Evolutionary conservation across 2,329 filamentous ascomycete genomes (phyloP), one percentile per base, ranked within the genome.

Genomic region (Claviceps capensis): DNA sequence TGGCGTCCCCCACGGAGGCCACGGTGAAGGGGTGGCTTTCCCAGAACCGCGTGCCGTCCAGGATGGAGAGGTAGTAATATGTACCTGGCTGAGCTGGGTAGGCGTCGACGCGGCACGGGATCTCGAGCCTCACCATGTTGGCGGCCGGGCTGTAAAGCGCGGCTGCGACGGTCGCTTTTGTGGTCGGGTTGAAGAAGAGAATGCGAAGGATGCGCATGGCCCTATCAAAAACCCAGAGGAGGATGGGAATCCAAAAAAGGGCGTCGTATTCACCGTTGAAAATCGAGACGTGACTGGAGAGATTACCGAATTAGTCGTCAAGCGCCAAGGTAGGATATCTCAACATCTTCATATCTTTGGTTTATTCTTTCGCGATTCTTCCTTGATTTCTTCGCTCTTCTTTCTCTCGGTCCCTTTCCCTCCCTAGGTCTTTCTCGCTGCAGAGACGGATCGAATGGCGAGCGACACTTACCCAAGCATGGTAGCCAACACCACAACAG

Each of bases 11-110:
- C 1, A 65, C 56, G 8, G 61, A 62, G 1, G 70, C 70, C 11
- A 75, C 67, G 0, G 73, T 75, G 49, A 76, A 76, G 0, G 74
- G 74, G 45, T 76, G 74, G 53, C 70, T 74, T 53, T 76, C 72
- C 74, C 73, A 76, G 49, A 67, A 67, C 1, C 63, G 59, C 13
- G 61, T 52, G 22, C 65, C 65, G 47, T 69, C 63, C 4, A 75
- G 64, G 6, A 72, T 61, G 47, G 71, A 69, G 1, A 76, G 55
- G 51, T 72, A 75, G 56, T 72, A 75, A 56, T 67, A 74, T 0
- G 69, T 73, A 0, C 73, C 73, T 0, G 72, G 66, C 0, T 56
- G 54, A 2, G 67, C 65, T 9, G 58, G 61, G 50, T 69, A 72
- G 4, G 63, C 50, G 34, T 62, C 65, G 0, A 56, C 60, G 2